phyloP scores from a whole-genome alignment of 2,329 filamentous ascomycete genomes.

The Dendryphion nanum region DNA sequence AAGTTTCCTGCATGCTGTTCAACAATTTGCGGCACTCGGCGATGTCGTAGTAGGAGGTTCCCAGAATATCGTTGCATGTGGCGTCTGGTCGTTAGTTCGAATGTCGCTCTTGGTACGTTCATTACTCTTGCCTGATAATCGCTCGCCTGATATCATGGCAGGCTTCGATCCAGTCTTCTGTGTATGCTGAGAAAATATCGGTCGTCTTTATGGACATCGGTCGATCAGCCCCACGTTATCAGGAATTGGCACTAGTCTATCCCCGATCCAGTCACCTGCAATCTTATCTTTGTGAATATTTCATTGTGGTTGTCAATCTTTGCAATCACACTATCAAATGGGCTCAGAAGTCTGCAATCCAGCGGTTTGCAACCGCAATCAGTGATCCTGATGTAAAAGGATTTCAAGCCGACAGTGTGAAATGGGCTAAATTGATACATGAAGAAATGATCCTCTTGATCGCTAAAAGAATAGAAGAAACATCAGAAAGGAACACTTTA shows the following conservation, averaged over 20 bases:
- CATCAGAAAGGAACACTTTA: too few species aligned
- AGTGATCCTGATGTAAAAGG: conserved; percentile 30
- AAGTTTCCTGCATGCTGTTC: conserved; percentile 42
- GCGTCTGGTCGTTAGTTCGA: conserved; percentile 47
- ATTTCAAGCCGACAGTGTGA: conserved; percentile 31
- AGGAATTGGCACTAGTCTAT: conserved; percentile 42
- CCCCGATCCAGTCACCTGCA: conserved; percentile 39
- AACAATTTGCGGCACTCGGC: conserved; percentile 47
- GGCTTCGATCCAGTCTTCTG: conserved; percentile 27
- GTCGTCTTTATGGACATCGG: conserved; percentile 43
- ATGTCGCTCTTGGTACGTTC: conserved; percentile 42
- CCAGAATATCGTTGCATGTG: conserved; percentile 47
- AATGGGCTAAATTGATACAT: conserved; percentile 39
- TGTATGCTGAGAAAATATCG: conserved; percentile 42
- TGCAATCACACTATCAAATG: conserved; percentile 37
- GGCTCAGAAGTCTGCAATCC: conserved; percentile 29
- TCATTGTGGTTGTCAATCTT: conserved; percentile 39
- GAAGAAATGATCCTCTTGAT: conserved; percentile 28
- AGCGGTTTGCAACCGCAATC: conserved; percentile 27
- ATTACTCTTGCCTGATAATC: conserved; percentile 1
- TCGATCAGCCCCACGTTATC: conserved; percentile 41
- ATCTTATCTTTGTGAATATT: conserved; percentile 41
- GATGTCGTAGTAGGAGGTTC: conserved; percentile 43
- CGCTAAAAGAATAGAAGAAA: conserved; percentile 22
- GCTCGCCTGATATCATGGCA: conserved; percentile 4